These are phyloP conservation scores for Salvia miltiorrhiza DNA, from an alignment of 257 asterid genomes.

Conservation along the genomic window DNA sequence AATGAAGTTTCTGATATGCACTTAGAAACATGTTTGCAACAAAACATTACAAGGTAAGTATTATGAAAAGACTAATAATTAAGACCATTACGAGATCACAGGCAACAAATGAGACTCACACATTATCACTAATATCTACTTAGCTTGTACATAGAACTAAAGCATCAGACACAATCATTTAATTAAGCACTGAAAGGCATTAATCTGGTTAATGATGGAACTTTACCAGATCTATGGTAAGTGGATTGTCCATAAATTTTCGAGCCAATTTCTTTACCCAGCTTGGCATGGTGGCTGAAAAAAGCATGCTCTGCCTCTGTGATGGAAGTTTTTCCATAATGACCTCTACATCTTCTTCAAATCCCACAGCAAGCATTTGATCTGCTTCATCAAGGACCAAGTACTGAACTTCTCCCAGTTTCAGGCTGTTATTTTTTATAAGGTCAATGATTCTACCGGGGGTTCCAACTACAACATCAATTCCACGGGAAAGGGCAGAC, in stretches of 20 bases:
- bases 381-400: slow-evolving; percentile 98
- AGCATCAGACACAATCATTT: neutral
- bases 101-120: neutral
- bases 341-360: slow-evolving; percentile 90
- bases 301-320: slow-evolving; percentile 95
- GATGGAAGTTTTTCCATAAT: slow-evolving; percentile 73
- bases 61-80: neutral
- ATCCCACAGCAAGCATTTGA: slow-evolving; percentile 99
- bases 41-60: neutral
- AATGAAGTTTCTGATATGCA: neutral
- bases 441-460: slow-evolving; percentile 98
- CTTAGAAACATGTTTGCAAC: slow-evolving; percentile 9
- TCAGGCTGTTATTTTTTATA: slow-evolving; percentile 54
- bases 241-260: slow-evolving; percentile 68
- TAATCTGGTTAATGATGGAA: neutral
- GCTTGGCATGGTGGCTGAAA: slow-evolving; percentile 97
- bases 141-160: neutral
- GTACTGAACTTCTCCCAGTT: slow-evolving; percentile 79
- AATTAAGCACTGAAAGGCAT: neutral
- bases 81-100: neutral
- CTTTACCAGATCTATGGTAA: slow-evolving; percentile 85
- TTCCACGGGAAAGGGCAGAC: slow-evolving; percentile 83
- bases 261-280: slow-evolving; percentile 93
- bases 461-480: slow-evolving; percentile 93
- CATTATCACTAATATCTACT: neutral